A percentile compares a stretch with the other conserved stretches of the same genome.
These are phyloP conservation scores for Alternaria conjuncta DNA, from an alignment of 2,329 filamentous ascomycete genomes.

Conservation along the genomic window DNA sequence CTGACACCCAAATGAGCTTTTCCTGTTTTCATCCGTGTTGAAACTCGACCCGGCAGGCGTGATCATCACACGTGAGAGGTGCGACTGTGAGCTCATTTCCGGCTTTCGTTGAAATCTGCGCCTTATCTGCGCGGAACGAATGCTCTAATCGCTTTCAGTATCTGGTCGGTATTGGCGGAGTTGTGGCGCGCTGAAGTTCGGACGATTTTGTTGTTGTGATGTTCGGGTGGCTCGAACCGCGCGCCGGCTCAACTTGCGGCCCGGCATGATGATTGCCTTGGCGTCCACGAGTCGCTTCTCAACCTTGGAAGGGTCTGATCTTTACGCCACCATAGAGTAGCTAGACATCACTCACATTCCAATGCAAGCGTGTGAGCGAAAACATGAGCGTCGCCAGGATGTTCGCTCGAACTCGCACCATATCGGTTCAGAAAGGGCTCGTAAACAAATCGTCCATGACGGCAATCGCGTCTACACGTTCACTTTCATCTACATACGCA, in stretches of 20 bases:
- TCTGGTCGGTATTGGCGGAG: rapidly evolving
- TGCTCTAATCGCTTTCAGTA: not conserved
- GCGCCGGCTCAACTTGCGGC: not conserved
- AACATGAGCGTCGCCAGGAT: not conserved
- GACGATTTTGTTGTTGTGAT: not conserved
- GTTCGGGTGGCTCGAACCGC: not conserved
- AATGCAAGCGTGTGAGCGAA: not conserved
- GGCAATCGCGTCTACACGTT: not conserved
- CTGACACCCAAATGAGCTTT: not conserved
- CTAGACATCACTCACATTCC: rapidly evolving
- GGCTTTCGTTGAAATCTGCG: too few species aligned
- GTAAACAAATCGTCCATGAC: not conserved
- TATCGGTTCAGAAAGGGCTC: not conserved
- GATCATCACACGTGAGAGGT: too few species aligned
- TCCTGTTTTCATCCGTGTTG: not conserved
- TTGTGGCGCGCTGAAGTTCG: not conserved
- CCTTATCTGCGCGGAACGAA: not conserved
- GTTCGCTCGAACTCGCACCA: rapidly evolving
- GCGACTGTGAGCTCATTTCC: not conserved
- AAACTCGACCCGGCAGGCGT: too few species aligned
- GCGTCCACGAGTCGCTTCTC: not conserved
- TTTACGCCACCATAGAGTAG: not conserved
- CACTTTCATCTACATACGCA: not conserved
- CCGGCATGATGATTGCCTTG: not conserved
- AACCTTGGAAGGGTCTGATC: not conserved